Evolutionary conservation across 495 filamentous ascomycete species (phyloP), one percentile per base, ranked within the genome.

Genomic region (Schizothecium vesticola): DNA sequence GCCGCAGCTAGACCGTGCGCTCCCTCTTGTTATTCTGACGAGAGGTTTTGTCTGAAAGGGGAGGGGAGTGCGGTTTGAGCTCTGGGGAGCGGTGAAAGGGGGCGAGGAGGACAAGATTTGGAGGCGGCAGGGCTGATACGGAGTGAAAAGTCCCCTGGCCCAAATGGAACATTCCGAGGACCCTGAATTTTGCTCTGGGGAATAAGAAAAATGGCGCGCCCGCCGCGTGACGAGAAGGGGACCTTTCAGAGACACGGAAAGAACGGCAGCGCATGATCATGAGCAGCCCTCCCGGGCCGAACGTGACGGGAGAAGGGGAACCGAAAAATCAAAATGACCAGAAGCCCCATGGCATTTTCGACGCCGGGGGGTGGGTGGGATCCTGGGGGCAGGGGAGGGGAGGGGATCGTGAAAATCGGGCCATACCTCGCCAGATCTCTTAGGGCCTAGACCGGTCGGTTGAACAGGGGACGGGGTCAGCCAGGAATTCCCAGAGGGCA

Each of bases 351-450:
- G 63, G 69, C 61, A 68, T 51, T 66, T 64, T 51, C 7, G 43
- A 51, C 5, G 4, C 43, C 43, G 43, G 65, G 63, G 67, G 33
- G 16, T 43, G 33, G 33, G 33, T 43, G 3, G 33, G 33, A 43
- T 43, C 12, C 33, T 43, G 33, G 33, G 56, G 60, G 56, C 65
- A 71, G 60, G 62, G 16, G 23, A 57, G 57, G 16, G 29, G 29
- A 65, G 61, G 60, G 57, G 67, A 69, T 59, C 29, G 66, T 57
- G 69, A 72, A 72, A 71, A 69, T 71, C 63, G 36, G 69, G 57
- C 61, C 81, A 71, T 80, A 83, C 81, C 79, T 84, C 65, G 79
- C 76, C 68, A 84, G 79, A 67, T 84, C 81, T 75, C 66, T 75
- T 29, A 83, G 78, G 71, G 81, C 77, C 82, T 84, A 76, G 75